Evolutionary conservation across 1,284 basidiomycete species (phyloP).

Genomic region (Cutaneotrichosporon cavernicola): DNA sequence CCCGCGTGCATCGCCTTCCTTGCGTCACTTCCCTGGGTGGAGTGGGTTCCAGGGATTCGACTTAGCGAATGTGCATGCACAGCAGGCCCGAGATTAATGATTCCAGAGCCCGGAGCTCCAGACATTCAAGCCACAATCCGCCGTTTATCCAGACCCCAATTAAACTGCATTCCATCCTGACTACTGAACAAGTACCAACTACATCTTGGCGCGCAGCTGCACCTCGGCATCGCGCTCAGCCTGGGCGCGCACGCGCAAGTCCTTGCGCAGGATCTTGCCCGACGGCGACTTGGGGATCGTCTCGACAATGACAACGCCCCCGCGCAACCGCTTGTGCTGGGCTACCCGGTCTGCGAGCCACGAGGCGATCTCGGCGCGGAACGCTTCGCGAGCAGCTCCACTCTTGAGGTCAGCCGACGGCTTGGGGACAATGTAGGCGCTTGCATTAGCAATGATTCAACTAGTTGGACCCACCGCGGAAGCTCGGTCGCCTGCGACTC

Average conservation of each 20-base stretch:
- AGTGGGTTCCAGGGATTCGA: no score
- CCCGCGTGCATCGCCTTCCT: no score
- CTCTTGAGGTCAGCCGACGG: constrained; percentile 8
- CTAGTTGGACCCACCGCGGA: constrained; percentile 50
- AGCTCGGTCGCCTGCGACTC: constrained; percentile 69
- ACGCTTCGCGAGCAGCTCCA: constrained; percentile 35
- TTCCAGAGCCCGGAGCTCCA: no score
- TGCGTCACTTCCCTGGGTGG: no score
- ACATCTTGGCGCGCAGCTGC: constrained; percentile 16
- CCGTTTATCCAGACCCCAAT: no score
- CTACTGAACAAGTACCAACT: not conserved
- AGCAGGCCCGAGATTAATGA: no score
- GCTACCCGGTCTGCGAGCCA: constrained; percentile 64
- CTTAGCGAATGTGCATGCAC: no score
- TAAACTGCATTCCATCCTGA: no score
- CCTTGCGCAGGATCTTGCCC: constrained; percentile 50
- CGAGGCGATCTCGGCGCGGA: constrained; percentile 58
- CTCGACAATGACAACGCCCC: constrained; percentile 55
- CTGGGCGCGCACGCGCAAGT: constrained; percentile 38
- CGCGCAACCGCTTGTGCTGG: constrained; percentile 55
- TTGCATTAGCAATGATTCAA: constrained; percentile 22
- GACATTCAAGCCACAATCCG: no score
- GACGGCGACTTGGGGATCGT: constrained; percentile 55
- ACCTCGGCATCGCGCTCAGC: constrained; percentile 28
- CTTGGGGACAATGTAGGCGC: constrained; percentile 38